Evolutionary conservation across 148 eudicot species (phyloP).

Genomic region (Suaeda aralocaspica): DNA sequence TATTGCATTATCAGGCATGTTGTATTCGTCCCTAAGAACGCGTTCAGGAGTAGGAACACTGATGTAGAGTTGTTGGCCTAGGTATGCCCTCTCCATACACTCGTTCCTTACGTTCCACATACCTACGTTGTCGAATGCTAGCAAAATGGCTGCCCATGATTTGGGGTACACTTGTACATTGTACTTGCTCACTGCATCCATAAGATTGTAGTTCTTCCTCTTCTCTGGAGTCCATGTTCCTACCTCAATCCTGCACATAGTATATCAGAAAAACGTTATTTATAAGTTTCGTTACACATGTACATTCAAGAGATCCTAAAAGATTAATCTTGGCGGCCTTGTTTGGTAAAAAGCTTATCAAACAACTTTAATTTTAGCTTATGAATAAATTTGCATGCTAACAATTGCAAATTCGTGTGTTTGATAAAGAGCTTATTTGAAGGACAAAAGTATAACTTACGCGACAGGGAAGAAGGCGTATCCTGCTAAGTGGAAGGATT

Average conservation of each 20-base stretch:
- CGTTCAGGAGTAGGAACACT: conserved; percentile 39
- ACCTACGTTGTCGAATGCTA: conserved; percentile 53
- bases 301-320: too few species aligned
- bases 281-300: too few species aligned
- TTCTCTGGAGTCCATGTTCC: conserved; percentile 51
- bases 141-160: conserved; percentile 54
- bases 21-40: conserved; percentile 46
- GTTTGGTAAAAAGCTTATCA: too few species aligned
- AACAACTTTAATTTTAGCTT: too few species aligned
- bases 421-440: too few species aligned
- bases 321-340: too few species aligned
- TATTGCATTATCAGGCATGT: conserved; percentile 30
- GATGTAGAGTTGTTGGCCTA: conserved; percentile 57
- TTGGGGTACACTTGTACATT: conserved; percentile 55
- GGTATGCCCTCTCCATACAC: conserved; percentile 37
- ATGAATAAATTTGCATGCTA: neutral
- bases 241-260: conserved; percentile 38
- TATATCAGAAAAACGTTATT: too few species aligned
- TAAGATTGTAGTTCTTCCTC: conserved; percentile 49
- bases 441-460: conserved; percentile 17
- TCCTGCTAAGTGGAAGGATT: conserved; percentile 46
- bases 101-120: conserved; percentile 56
- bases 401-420: neutral
- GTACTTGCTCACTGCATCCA: conserved; percentile 51
- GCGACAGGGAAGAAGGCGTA: conserved; percentile 59